Evolutionary conservation across 139 green algal species (phyloP), one percentile per base, ranked within the genome.

Genomic region (Pleodorina starrii): DNA sequence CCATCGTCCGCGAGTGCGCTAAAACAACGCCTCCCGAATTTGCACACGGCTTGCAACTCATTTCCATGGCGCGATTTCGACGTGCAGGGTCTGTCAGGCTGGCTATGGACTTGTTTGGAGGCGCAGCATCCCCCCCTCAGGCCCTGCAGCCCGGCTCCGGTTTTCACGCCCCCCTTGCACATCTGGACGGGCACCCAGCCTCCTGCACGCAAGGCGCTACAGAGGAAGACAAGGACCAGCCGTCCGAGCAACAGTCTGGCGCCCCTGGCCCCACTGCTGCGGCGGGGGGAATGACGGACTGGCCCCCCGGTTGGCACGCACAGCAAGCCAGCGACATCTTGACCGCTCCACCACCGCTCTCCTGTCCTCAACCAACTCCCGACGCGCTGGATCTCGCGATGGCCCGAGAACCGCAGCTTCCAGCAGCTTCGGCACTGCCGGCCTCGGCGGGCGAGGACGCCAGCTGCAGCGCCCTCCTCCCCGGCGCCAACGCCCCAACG

Each of bases 21-120:
- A n/a, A n/a, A n/a, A n/a, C n/a, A n/a, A n/a, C n/a, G n/a, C n/a
- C n/a, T n/a, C n/a, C n/a, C n/a, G n/a, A n/a, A n/a, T n/a, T n/a
- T n/a, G n/a, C n/a, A n/a, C n/a, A n/a, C n/a, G n/a, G n/a, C n/a
- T n/a, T n/a, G n/a, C n/a, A n/a, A n/a, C n/a, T n/a, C n/a, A n/a
- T n/a, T n/a, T n/a, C n/a, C n/a, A n/a, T n/a, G n/a, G n/a, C n/a
- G n/a, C n/a, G n/a, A n/a, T n/a, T n/a, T n/a, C n/a, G n/a, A n/a
- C 32, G 11, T 73, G 40, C 43, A 80, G 72, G 72, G 32, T 35
- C 72, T 54, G 72, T 14, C 35, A 40, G 40, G 46, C 74, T 44
- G 27, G 74, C 74, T 44, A 82, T 82, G 74, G 74, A 82, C 74
- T 63, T 82, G 44, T 5, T 63, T 43, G 44, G 46, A 48, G 5